Evolutionary conservation across 1,139 yeast genomes (phyloP), one percentile per base, ranked within the genome.

Genomic region (Casaregolazyma suthepensis): DNA sequence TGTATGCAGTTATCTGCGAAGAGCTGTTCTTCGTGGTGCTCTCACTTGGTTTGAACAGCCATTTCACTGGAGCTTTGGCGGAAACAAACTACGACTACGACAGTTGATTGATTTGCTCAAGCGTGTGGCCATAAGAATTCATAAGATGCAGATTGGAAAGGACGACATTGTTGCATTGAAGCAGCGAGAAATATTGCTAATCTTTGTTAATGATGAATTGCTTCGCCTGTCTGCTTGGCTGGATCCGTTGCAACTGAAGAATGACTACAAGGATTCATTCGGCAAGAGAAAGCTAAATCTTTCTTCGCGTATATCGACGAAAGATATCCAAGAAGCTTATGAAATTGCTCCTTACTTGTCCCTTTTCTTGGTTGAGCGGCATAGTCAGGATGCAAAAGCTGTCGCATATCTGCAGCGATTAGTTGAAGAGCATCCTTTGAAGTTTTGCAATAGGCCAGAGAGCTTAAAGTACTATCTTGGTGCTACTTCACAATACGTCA

Each of bases 51-150:
- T 90, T 68, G 76, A 76, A 42, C 78, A 75, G 52, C 75, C 80
- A 22, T 75, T 81, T 2, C 75, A 78, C 17, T 86, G 85, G 74
- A 96, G 99, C 9, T 90, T 78, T 71, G 98, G 98, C 1, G 85
- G 91, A 12, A 89, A 91, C 66, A 75, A 80, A 47, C 71, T 88
- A 59, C 83, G 83, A 65, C 81, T 85, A 48, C 82, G 82, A 60
- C 81, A 90, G 2, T 96, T 90, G 63, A 76, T 79, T 60, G 75
- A 78, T 5, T 70, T 85, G 51, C 73, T 91, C 61, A 57, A 62
- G 15, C 64, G 59, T 10, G 57, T 66, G 22, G 55, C 63, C 10
- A 48, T 56, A 10, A 53, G 52, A 35, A 46, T 64, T 13, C 7
- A 52, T 48, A 26, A 51, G 54, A 43, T 52, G 15, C 19, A 26